phyloP scores from a whole-genome alignment of 495 filamentous ascomycete species.

The Cenococcum geophilum region DNA sequence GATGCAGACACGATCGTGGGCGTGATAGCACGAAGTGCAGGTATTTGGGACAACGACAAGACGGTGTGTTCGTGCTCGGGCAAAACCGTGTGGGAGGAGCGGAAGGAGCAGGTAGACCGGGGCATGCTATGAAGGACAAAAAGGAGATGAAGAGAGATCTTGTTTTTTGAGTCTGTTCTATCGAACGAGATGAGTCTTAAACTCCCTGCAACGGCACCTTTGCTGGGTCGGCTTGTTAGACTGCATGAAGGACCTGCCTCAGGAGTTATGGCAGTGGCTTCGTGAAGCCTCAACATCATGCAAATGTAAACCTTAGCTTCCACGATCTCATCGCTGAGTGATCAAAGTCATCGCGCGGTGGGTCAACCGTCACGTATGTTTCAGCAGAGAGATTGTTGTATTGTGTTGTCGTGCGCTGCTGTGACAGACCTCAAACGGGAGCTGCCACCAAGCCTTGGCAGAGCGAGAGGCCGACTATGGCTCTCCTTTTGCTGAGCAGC shows the following conservation, averaged over 20 bases:
- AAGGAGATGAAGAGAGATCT: not conserved
- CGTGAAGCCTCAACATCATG: constrained; percentile 17
- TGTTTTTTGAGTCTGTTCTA: constrained; percentile 3
- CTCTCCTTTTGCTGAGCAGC: too few species aligned
- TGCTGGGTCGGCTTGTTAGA: constrained; percentile 8
- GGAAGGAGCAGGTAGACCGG: constrained; percentile 77
- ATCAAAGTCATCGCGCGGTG: constrained; percentile 8
- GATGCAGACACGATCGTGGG: constrained; percentile 81
- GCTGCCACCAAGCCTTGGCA: not conserved
- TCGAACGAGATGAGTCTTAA: not conserved
- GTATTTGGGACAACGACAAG: constrained; percentile 98
- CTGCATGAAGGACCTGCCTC: constrained; percentile 12
- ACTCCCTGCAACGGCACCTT: constrained; percentile 20
- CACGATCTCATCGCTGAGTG: not conserved
- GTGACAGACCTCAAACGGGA: constrained; percentile 31
- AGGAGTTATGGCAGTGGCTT: constrained; percentile 27
- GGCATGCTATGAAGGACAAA: constrained; percentile 63
- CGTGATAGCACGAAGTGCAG: constrained; percentile 88
- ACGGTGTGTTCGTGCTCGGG: constrained; percentile 92
- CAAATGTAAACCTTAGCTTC: constrained; percentile 9
- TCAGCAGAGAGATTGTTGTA: constrained; percentile 21
- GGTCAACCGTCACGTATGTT: constrained; percentile 29
- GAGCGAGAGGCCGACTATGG: not conserved
- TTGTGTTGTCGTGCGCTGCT: constrained; percentile 5
- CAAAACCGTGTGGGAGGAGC: constrained; percentile 96